Evolutionary conservation across 495 filamentous ascomycete species (phyloP), one percentile per base, ranked within the genome.

Genomic region (Parathielavia appendiculata): DNA sequence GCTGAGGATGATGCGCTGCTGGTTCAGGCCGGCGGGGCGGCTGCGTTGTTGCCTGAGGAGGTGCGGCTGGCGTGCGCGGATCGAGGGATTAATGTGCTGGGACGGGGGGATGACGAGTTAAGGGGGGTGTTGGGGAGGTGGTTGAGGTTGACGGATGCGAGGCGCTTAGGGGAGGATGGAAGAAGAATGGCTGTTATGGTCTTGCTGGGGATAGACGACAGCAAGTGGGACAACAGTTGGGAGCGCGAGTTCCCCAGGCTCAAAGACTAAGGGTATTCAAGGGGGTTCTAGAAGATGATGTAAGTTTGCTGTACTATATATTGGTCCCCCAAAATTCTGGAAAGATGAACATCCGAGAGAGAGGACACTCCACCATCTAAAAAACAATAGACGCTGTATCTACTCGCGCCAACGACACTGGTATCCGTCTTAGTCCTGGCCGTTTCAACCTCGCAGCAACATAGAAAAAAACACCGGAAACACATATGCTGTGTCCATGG

Each of bases 1-100:
- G 79, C 82, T 58, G 66, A 14, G 43, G 70, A 79, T 52, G 68
- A 77, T 53, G 53, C 49, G 38, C 51, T 76, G 62, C 26, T 79
- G 9, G 40, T 63, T 17, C 43, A 60, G 32, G 71, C 64, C 1
- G 76, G 77, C 1, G 76, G 73, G 6, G 69, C 67, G 13, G 23
- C 40, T 2, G 66, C 53, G 20, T 61, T 79, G 12, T 69, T 71
- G 12, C 63, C 57, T 5, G 74, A 76, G 17, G 77, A 79, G 66
- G 65, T 78, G 4, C 60, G 61, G 54, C 51, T 79, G 0, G 76
- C 77, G 46, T 76, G 72, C 36, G 61, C 65, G 48, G 76, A 76
- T 1, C 64, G 77, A 1, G 76, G 72, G n/a, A 63, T 79, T 8
- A 56, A 71, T 36, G 70, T 76, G 5, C 51, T 61, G 26, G 69